phyloP scores from a whole-genome alignment of 2,329 filamentous ascomycete species.

The Colletotrichum sublineola region DNA sequence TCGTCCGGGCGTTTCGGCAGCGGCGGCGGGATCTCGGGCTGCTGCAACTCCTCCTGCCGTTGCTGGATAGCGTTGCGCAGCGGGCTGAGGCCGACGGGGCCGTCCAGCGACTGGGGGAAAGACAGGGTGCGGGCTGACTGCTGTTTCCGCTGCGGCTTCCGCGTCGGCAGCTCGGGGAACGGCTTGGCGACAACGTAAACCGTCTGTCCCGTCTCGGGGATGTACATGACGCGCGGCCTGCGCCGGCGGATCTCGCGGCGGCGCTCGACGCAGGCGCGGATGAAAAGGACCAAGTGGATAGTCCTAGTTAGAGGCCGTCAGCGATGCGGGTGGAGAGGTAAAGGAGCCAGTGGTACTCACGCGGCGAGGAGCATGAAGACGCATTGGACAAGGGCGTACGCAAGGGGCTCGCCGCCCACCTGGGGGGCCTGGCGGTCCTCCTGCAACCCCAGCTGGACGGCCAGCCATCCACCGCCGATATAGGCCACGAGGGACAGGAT shows the following conservation, averaged over 20 bases:
- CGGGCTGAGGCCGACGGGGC: neutral
- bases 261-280: slow-evolving; percentile 48
- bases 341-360: neutral
- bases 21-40: slow-evolving; percentile 14
- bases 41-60: neutral
- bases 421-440: neutral
- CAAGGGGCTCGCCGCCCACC: neutral
- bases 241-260: slow-evolving; percentile 38
- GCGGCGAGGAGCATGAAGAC: slow-evolving; percentile 22
- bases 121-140: neutral
- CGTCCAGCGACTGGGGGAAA: slow-evolving; percentile 12
- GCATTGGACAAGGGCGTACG: neutral
- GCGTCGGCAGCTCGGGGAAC: slow-evolving; percentile 33
- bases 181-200: slow-evolving; percentile 45
- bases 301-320: slow-evolving; percentile 30
- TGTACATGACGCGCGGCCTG: slow-evolving; percentile 45
- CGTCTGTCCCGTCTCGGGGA: slow-evolving; percentile 43
- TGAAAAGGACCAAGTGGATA: slow-evolving; percentile 46
- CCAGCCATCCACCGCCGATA: slow-evolving; percentile 4
- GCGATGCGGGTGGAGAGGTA: neutral
- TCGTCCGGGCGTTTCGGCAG: slow-evolving; percentile 4
- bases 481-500: slow-evolving; percentile 40
- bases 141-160: neutral
- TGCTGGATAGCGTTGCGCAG: neutral
- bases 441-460: neutral